These are phyloP conservation scores for Debaryomyces nepalensis DNA, from an alignment of 1,139 yeast species.

Conservation along the genomic window DNA sequence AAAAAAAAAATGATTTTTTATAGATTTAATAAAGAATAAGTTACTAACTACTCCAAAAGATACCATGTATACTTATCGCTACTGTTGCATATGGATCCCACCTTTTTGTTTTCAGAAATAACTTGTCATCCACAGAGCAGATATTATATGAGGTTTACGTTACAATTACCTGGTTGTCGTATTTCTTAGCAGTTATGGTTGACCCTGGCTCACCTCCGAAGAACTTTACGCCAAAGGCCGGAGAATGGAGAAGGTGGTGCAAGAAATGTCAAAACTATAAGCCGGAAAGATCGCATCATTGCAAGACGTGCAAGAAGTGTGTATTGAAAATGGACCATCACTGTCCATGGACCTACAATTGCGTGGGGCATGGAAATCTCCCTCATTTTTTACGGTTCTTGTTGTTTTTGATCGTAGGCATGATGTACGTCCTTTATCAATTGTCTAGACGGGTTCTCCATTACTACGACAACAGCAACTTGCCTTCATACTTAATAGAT, in stretches of 20 bases:
- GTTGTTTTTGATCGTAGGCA: constrained; percentile 64
- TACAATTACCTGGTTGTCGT: constrained; percentile 72
- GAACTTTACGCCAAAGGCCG: constrained; percentile 30
- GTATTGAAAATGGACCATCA: constrained; percentile 85
- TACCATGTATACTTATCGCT: constrained; percentile 68
- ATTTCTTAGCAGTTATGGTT: constrained; percentile 54
- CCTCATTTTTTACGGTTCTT: constrained; percentile 86
- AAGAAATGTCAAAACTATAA: constrained; percentile 82
- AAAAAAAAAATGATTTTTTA: not conserved
- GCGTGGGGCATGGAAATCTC: constrained; percentile 81
- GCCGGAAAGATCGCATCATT: constrained; percentile 94
- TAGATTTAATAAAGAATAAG: not conserved
- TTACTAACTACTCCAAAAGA: constrained; percentile 32
- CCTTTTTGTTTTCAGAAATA: constrained; percentile 55
- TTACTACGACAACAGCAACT: constrained; percentile 56
- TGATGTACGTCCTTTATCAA: constrained; percentile 52
- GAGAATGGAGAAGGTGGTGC: constrained; percentile 48
- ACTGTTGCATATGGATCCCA: constrained; percentile 70
- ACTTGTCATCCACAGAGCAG: constrained; percentile 45
- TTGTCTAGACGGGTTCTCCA: constrained; percentile 44
- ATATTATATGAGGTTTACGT: constrained; percentile 53
- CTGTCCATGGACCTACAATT: constrained; percentile 95
- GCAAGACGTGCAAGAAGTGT: constrained; percentile 73
- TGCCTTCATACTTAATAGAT: constrained; percentile 64
- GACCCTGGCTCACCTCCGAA: constrained; percentile 70